Evolutionary conservation across 306 rosid genomes (phyloP).

Genomic region (cucumber (Cucumis sativus)): Cucumber_9930_V3 NC_026656.2:312001-312500

Average conservation of each 20-base stretch:
- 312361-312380: not conserved
- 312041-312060: slow-evolving; percentile 55
- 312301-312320: not conserved
- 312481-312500: not conserved
- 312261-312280: slow-evolving; percentile 5
- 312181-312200: not conserved
- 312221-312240: not conserved
- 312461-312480: not conserved
- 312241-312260: not conserved
- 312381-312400: not conserved
- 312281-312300: not conserved
- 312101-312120: slow-evolving; percentile 15
- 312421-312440: not conserved
- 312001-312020: not conserved
- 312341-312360: not conserved
- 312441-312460: not conserved
- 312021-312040: slow-evolving; percentile 61
- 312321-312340: not conserved
- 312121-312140: not conserved
- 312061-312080: slow-evolving; percentile 63
- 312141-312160: not conserved
- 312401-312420: not conserved
- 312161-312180: not conserved
- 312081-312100: slow-evolving; percentile 46
- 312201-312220: not conserved